phyloP scores from a whole-genome alignment of 257 asterid genomes.

The Coffea canephora region DNA sequence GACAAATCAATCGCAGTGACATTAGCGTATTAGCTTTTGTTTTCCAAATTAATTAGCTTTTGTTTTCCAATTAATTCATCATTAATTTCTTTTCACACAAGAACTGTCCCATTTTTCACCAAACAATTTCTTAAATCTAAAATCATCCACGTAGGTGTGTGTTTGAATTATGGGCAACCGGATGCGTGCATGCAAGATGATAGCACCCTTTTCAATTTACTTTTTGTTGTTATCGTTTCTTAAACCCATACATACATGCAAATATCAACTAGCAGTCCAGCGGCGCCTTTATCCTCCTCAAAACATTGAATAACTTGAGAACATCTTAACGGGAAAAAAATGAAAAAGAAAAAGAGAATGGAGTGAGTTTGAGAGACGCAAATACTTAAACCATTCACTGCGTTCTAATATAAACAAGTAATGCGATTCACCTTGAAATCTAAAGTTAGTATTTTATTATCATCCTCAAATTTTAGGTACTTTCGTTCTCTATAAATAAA shows the following conservation, averaged over 20 bases:
- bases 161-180: neutral
- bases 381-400: too few relatives aligned
- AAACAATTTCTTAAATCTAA: neutral
- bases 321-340: too few relatives aligned
- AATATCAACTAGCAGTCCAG: neutral
- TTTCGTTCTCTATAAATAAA: too few relatives aligned
- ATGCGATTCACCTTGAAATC: too few relatives aligned
- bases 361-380: too few relatives aligned
- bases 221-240: neutral
- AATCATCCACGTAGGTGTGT: neutral
- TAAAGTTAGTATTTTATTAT: too few relatives aligned
- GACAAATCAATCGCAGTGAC: neutral
- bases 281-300: neutral
- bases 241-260: neutral
- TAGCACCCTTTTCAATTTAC: neutral
- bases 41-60: neutral
- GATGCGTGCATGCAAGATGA: neutral
- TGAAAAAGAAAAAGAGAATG: too few relatives aligned
- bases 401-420: too few relatives aligned
- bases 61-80: neutral
- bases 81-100: neutral
- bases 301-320: neutral
- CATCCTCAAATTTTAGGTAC: too few relatives aligned
- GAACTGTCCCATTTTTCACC: neutral
- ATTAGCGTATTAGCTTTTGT: too few relatives aligned